Evolutionary conservation across 306 rosid genomes (phyloP), one percentile per base, ranked within the genome.

Genomic region (Dalbergia cochinchinensis): DNA sequence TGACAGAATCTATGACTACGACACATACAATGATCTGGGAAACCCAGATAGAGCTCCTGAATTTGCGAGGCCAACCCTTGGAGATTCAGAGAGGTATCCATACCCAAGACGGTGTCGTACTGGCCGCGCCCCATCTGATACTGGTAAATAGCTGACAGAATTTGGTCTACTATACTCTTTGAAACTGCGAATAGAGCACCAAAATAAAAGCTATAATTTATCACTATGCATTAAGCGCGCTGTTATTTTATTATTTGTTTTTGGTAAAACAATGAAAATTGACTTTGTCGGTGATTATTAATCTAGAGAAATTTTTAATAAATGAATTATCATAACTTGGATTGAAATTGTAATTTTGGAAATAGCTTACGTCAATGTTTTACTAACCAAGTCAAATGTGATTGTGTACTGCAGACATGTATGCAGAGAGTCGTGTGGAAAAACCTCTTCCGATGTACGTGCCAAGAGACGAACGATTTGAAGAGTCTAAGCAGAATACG

Each of bases 101-200:
- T 95, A 87, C 81, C 97, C 99, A 8, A 89, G 98, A 88, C 83
- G 99, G 70, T 93, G 98, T 82, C 99, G 99, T 26, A 95, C 99
- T 5, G 99, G 99, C 16, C 96, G 99, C 14, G 73, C 2, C 37
- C 96, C 98, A 7, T n/a, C 76, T 0, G 92, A 86, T 10, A 90
- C 97, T 0, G 96, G 98, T 93, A 78, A 65, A 26, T n/a, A 33
- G 7, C 11, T 3, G 14, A 51, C 5, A 6, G 20, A 57, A 33
- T 18, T 20, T 20, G 22, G 1, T 20, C 22, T 20, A 20, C 22
- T 20, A 20, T 20, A 20, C 22, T 20, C 22, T 20, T 20, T 20
- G 22, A 20, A 20, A 1, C 22, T 20, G 22, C 1, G 22, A 20
- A 20, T 47, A 47, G 10, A 6, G 10, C 45, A 41, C 45, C 8